Percentiles rank a stretch among this genome's conserved stretches.
Conservation (phyloP, 352 stramenopile species). For the Globisporangium takayamanum region DNA sequence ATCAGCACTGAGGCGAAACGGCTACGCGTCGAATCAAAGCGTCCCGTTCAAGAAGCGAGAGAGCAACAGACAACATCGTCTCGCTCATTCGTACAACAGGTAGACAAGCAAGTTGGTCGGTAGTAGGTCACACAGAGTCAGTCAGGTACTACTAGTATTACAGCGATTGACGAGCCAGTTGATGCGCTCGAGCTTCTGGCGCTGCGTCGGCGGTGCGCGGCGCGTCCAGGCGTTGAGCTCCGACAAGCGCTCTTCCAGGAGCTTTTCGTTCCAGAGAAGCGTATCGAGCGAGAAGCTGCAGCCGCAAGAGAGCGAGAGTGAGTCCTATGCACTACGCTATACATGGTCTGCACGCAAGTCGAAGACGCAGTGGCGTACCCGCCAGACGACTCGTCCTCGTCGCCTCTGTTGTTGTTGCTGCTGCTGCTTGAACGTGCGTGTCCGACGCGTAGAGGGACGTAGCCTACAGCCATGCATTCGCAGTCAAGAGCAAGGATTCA, state of each 20-base stretch:
- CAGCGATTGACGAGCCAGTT: slow-evolving; percentile 60
- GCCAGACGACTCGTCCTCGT: slow-evolving; percentile 19
- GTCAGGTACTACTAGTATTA: slow-evolving; percentile 18
- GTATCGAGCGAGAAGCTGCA: slow-evolving; percentile 68
- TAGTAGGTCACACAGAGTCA: neutral
- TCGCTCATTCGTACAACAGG: neutral
- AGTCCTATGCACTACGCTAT: neutral
- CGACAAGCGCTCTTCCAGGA: slow-evolving; percentile 58
- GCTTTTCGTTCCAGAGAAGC: slow-evolving; percentile 54
- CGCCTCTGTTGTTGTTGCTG: slow-evolving; percentile 8
- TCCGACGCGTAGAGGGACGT: slow-evolving; percentile 51
- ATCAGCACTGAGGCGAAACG: too few relatives aligned
- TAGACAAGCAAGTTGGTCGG: neutral
- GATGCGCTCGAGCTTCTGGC: slow-evolving; percentile 59
- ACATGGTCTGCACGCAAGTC: neutral
- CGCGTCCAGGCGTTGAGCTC: slow-evolving; percentile 60
- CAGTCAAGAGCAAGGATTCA: neutral
- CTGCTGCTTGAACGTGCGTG: slow-evolving; percentile 17
- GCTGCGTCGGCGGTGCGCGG: slow-evolving; percentile 37
- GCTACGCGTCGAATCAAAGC: too few relatives aligned
- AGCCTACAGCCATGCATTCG: slow-evolving; percentile 25
- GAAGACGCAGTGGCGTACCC: slow-evolving; percentile 20
- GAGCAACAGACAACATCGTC: neutral
- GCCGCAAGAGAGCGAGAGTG: neutral
- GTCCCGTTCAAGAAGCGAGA: neutral